Evolutionary conservation across 2,329 filamentous ascomycete species (phyloP), one percentile per base, ranked within the genome.

Genomic region (Hawksworthiomyces lignivorus): DNA sequence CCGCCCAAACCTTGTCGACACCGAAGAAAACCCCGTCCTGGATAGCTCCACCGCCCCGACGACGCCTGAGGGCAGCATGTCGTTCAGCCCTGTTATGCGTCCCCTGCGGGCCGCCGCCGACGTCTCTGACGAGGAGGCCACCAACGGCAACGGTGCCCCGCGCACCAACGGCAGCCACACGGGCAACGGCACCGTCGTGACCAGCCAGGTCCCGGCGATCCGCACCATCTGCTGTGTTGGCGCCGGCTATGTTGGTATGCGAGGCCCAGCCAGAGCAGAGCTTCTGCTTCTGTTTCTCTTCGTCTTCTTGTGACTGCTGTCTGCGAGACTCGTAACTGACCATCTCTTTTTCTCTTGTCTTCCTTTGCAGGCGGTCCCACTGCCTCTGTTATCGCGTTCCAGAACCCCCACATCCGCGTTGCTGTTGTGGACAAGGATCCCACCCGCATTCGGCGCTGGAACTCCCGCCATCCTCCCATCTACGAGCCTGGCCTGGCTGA

Each of bases 391-490:
- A 75, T 88, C 43, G 85, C 85, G 18, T 74, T 78, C 54, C 75
- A 86, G 50, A 87, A 87, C 58, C 83, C 83, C 3, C 62, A 79
- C 41, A 72, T 87, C 51, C 70, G 69, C 36, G 81, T 89, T 30
- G 84, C 78, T 17, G 83, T 89, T n/a, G 79, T 88, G 27, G 85
- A 89, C 57, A 68, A 75, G 46, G 80, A 86, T 56, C 67, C 67
- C 39, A 62, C 59, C 29, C 76, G 83, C 34, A 86, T 89, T 48
- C 70, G 70, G 37, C 73, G 75, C 46, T 90, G 85, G 85, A 82
- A 86, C 52, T 85, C 83, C 1, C 68, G 72, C 33, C 73, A 82
- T 49, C 73, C 87, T 14, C 85, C 85, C 32, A 84, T 89, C 48
- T 82, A 85, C 60, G 85, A 90, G 61, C 81, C 82, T 0, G 82